phyloP scores from a whole-genome alignment of 768 basidiomycete genomes.

The Holtermanniella nyarrowii region DNA sequence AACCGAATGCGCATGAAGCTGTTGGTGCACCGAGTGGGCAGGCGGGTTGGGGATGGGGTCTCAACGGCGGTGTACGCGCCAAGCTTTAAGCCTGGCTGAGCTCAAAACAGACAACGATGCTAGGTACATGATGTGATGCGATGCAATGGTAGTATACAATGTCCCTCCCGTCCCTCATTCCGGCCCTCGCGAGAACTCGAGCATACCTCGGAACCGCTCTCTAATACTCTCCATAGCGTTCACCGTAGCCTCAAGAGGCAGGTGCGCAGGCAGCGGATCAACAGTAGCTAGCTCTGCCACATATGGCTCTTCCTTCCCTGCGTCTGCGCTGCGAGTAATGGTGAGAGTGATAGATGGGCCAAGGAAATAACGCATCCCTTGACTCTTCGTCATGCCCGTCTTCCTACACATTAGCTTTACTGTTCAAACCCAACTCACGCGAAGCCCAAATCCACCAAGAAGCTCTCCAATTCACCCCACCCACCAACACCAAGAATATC shows the following conservation, averaged over 20 bases:
- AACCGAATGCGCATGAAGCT: neutral
- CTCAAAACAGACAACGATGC: too few species aligned
- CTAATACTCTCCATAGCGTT: neutral
- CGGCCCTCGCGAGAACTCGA: neutral
- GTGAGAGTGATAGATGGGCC: neutral
- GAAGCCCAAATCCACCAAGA: neutral
- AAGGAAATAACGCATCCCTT: neutral
- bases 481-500: neutral
- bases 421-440: too few species aligned
- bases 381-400: too few species aligned
- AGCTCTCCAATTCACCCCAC: neutral
- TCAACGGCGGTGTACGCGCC: neutral
- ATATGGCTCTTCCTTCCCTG: too few species aligned
- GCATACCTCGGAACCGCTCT: neutral
- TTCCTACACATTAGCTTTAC: too few species aligned
- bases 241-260: neutral
- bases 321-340: neutral
- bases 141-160: too few species aligned
- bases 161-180: neutral
- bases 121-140: too few species aligned
- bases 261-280: neutral
- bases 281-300: neutral
- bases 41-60: neutral
- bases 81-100: neutral
- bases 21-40: neutral